Evolutionary conservation across 352 stramenopile species (phyloP), one percentile per base, ranked within the genome.

Genomic region (Plasmopara muralis): DNA sequence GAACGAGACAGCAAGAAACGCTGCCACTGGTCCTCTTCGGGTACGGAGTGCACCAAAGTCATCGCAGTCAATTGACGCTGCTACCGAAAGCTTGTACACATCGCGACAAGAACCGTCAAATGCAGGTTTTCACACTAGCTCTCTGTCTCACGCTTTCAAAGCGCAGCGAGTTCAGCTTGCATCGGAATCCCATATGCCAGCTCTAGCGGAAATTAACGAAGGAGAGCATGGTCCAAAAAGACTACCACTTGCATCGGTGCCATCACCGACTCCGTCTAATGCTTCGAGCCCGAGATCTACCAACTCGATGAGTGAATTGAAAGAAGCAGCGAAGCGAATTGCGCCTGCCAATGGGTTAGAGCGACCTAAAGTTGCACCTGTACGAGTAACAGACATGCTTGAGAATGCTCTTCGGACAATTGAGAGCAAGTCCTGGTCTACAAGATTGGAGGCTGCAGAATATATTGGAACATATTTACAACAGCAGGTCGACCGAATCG

Each of bases 371-470:
- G 25, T 30, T 47, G 42, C 34, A 2, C n/a, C 44, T 15, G 41
- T 49, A 8, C 50, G 39, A 39, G 38, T 47, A 5, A 13, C 60
- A 8, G 70, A 84, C 53, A 57, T 74, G n/a, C 53, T 87, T 8
- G 75, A 88, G 28, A 71, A 85, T 18, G 71, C 77, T 1, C 47
- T 90, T 33, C 43, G 43, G 0, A 72, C 62, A 7, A 51, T 88
- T 15, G 68, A 83, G 10, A 79, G 68, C 45, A 74, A 48, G 14
- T 70, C 70, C 3, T 93, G 83, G 83, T 87, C 76, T 6, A 66
- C 71, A 10, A 79, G 83, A 33, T 57, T 90, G 25, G 76, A 88
- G 14, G 74, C 80, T 16, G 55, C 83, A 9, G 65, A 86, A 35
- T 70, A 60, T 39, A 74, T 85, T 38, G 68, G 68, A 2, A 66